Evolutionary conservation across 345 rosid genomes (phyloP), one percentile per base, ranked within the genome.

Genomic region (Litchi chinensis): DNA sequence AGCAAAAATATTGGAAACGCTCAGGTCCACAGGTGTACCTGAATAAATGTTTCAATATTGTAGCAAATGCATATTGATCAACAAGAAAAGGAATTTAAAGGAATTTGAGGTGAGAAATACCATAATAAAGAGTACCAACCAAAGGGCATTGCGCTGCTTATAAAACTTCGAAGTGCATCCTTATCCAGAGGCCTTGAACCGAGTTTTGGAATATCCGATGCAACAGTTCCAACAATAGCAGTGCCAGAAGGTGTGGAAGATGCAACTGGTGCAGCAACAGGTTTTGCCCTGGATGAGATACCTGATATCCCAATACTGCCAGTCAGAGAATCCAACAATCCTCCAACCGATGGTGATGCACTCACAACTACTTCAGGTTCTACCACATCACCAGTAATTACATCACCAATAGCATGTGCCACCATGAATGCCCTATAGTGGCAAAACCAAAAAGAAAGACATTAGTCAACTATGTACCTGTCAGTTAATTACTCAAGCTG

Each of bases 1-100:
- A 40, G 94, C 80, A 77, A 79, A 90, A 44, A 89, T 85, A 77
- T 89, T 93, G 73, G 93, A 82, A 77, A 83, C 82, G 81, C 87
- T 90, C 77, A 95, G 93, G 85, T 95, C 99, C 88, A 93, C 80
- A 41, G 96, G 99, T 44, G 97, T 93, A 69, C 97, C 92, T 95
- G 74, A 77, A 22, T 70, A 65, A 78, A 70, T 65, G 37, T 18
- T 46, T 70, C 24, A 81, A 26, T 43, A 44, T 63, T 5, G 37
- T 70, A 54, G 81, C 4, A 79, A 59, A 46, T 68, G 41, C 73
- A 83, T 37, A 63, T 37, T 21, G 71, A 59, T 52, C 71, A 10
- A 64, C 60, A 54, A 65, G 78, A 22, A 68, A 65, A 75, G 44
- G 15, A 75, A 66, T 65, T 22, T 7, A 76, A 70, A 65, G 56